Percentiles rank a stretch among this genome's conserved stretches.
Conservation (phyloP, 140 eudicot species). For the Ambrosia hybrid region DNA sequence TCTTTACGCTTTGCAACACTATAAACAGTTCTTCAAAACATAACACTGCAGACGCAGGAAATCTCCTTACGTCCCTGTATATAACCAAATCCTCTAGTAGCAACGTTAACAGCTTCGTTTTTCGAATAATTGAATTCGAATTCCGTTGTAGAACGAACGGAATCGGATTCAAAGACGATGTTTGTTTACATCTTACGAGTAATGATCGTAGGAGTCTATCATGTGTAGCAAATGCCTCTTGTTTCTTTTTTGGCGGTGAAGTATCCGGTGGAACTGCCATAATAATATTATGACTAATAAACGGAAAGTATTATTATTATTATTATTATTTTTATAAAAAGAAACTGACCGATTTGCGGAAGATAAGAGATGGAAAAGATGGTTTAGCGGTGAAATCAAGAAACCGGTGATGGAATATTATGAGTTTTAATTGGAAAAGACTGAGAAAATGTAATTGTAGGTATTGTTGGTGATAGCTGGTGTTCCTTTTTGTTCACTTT, state of each 20-base stretch:
- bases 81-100: constrained; percentile 64
- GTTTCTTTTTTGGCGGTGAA: constrained; percentile 67
- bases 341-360: not conserved
- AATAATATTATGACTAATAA: constrained; percentile 25
- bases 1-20: constrained; percentile 60
- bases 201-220: constrained; percentile 54
- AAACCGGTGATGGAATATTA: constrained; percentile 30
- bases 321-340: too few relatives aligned
- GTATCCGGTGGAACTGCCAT: constrained; percentile 64
- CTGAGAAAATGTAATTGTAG: constrained; percentile 15
- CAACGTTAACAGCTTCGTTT: constrained; percentile 52
- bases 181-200: constrained; percentile 50
- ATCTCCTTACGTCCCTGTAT: constrained; percentile 15
- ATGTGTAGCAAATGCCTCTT: constrained; percentile 46
- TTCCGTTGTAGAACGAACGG: constrained; percentile 45
- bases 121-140: constrained; percentile 64
- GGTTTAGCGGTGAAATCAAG: constrained; percentile 22
- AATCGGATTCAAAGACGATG: constrained; percentile 53
- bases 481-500: constrained; percentile 23
- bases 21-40: constrained; percentile 83
- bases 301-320: not conserved
- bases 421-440: constrained; percentile 13
- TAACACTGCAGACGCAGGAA: constrained; percentile 65
- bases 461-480: constrained; percentile 42
- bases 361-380: constrained; percentile 11